Percentiles rank a stretch among this genome's conserved stretches.
These are phyloP conservation scores for Pouteria glomerata DNA, from an alignment of 148 eudicot species.

Conservation along the genomic window DNA sequence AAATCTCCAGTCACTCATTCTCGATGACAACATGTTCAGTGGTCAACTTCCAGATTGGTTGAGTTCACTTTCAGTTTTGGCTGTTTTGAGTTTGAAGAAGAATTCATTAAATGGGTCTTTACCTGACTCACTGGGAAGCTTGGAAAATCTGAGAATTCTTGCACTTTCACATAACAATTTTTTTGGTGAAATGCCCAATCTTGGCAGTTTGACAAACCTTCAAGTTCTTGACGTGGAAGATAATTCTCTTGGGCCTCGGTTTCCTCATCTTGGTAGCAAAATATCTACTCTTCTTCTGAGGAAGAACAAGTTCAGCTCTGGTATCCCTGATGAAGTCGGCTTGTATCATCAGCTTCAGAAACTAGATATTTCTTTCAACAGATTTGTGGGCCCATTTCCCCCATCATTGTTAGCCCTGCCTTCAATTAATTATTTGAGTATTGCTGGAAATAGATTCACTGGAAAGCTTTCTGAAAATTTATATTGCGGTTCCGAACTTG, in stretches of 20 bases:
- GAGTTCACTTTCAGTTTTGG: conserved; percentile 54
- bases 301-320: conserved; percentile 59
- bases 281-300: conserved; percentile 46
- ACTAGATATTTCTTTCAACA: conserved; percentile 67
- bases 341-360: conserved; percentile 55
- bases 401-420: conserved; percentile 53
- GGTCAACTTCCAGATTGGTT: conserved; percentile 55
- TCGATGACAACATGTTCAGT: conserved; percentile 60
- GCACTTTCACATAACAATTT: conserved; percentile 60
- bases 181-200: conserved; percentile 68
- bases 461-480: conserved; percentile 45
- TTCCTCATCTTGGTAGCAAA: conserved; percentile 56
- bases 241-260: conserved; percentile 64
- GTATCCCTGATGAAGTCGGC: conserved; percentile 47
- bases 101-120: conserved; percentile 64
- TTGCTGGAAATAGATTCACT: conserved; percentile 58
- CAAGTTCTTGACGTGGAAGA: conserved; percentile 65
- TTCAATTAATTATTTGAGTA: conserved; percentile 49
- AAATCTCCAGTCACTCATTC: conserved; percentile 67
- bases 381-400: conserved; percentile 73
- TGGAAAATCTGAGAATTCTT: conserved; percentile 64
- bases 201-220: conserved; percentile 52
- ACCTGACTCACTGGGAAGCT: conserved; percentile 49
- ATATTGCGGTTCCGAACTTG: conserved; percentile 49
- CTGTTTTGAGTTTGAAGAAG: conserved; percentile 66